Evolutionary conservation across 1,139 yeast species (phyloP).

Genomic region (Diutina mesorugosa): DNA sequence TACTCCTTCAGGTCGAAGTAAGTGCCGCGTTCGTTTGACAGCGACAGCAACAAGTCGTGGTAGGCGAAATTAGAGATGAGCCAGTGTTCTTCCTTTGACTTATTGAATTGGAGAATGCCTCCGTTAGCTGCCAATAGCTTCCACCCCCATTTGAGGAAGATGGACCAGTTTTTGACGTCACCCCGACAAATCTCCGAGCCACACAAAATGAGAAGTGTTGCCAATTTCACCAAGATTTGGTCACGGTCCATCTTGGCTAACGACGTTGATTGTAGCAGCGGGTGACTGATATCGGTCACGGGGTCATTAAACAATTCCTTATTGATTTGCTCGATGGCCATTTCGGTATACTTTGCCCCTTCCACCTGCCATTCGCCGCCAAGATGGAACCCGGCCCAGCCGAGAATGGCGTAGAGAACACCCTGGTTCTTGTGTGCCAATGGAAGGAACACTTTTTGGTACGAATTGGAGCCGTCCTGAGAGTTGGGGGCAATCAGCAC

Average conservation of each 20-base stretch:
- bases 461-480: slow-evolving; percentile 46
- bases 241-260: slow-evolving; percentile 4
- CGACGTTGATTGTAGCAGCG: background rate
- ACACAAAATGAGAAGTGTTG: slow-evolving; percentile 52
- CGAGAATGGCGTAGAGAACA: slow-evolving; percentile 54
- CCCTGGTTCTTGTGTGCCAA: slow-evolving; percentile 62
- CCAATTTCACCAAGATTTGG: slow-evolving; percentile 31
- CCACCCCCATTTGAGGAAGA: slow-evolving; percentile 49
- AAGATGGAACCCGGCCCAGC: slow-evolving; percentile 67
- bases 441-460: slow-evolving; percentile 62
- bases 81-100: slow-evolving; percentile 55
- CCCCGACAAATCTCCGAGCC: slow-evolving; percentile 71
- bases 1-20: slow-evolving; percentile 47
- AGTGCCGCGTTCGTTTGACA: slow-evolving; percentile 41
- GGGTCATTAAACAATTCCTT: slow-evolving; percentile 3
- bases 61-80: slow-evolving; percentile 71
- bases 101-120: slow-evolving; percentile 41
- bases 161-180: slow-evolving; percentile 59
- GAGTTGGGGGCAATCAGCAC: slow-evolving; percentile 54
- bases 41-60: slow-evolving; percentile 62
- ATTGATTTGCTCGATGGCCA: slow-evolving; percentile 33
- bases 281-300: background rate
- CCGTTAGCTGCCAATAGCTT: slow-evolving; percentile 43
- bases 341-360: slow-evolving; percentile 31
- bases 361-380: slow-evolving; percentile 33